A percentile compares a stretch with the other conserved stretches of the same genome.
Conservation (phyloP, 2,329 filamentous ascomycete species). For the Tolypocladium paradoxum region DNA sequence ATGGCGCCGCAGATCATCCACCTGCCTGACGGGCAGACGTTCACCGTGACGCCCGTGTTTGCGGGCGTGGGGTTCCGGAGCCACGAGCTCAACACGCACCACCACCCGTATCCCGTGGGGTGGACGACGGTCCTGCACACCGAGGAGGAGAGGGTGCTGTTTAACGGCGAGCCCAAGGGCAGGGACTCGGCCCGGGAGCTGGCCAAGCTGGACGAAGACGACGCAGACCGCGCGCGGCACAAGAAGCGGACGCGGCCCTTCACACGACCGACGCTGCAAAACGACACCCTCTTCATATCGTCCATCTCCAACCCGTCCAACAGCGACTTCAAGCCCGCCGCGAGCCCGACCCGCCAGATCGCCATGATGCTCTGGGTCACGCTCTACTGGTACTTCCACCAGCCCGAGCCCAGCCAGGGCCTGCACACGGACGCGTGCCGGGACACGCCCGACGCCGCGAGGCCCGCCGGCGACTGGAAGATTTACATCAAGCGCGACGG, state of each 20-base stretch:
- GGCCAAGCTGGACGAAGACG: slow-evolving; percentile 6
- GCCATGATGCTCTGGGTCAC: slow-evolving; percentile 96
- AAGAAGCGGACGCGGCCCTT: slow-evolving; percentile 33
- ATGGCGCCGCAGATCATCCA: slow-evolving; percentile 43
- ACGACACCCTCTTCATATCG: slow-evolving; percentile 82
- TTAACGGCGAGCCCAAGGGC: slow-evolving; percentile 2
- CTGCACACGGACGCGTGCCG: slow-evolving; percentile 53
- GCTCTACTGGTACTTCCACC: slow-evolving; percentile 96
- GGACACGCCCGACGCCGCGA: slow-evolving; percentile 55
- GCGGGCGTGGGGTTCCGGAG: slow-evolving; percentile 86
- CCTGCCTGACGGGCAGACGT: slow-evolving; percentile 78
- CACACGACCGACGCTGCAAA: slow-evolving; percentile 60
- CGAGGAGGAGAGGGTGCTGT: slow-evolving; percentile 28
- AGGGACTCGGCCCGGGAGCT: background rate
- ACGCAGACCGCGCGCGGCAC: slow-evolving; percentile 18
- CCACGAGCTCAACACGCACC: slow-evolving; percentile 59
- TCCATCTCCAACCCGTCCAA: slow-evolving; percentile 78
- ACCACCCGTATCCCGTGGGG: slow-evolving; percentile 66
- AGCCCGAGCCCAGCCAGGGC: slow-evolving; percentile 57
- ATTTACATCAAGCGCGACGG: slow-evolving; percentile 78
- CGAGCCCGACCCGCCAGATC: slow-evolving; percentile 76
- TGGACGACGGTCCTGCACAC: slow-evolving; percentile 86
- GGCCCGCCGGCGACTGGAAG: slow-evolving; percentile 75
- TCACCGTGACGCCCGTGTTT: slow-evolving; percentile 77
- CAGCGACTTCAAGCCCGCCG: slow-evolving; percentile 67